Evolutionary conservation across 2,329 filamentous ascomycete genomes (phyloP).

Genomic region (Trichoderma semiorbis): DNA sequence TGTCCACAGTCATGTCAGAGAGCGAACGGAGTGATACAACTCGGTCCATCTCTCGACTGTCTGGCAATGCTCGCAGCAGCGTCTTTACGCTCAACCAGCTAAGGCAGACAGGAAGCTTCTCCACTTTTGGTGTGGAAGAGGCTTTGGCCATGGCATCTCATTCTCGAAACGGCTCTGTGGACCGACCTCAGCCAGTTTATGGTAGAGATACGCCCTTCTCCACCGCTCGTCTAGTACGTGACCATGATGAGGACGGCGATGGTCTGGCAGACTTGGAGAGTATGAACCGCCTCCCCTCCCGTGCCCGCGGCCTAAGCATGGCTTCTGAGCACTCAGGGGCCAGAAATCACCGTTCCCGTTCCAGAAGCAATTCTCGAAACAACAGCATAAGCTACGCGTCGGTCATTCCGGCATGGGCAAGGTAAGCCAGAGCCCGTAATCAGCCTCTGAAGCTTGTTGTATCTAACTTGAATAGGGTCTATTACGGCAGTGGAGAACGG

Average conservation of each 20-base stretch:
- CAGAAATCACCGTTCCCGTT: constrained; percentile 52
- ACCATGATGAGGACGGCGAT: constrained; percentile 63
- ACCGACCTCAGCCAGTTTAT: constrained; percentile 47
- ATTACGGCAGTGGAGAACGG: constrained; percentile 66
- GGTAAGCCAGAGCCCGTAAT: constrained; percentile 32
- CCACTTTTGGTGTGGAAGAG: constrained; percentile 47
- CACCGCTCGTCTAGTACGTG: constrained; percentile 46
- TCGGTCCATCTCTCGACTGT: constrained; percentile 44
- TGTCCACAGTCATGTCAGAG: constrained; percentile 62
- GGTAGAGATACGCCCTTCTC: constrained; percentile 34
- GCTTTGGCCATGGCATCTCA: constrained; percentile 33
- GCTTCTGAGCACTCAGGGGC: constrained; percentile 49
- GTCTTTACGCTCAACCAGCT: constrained; percentile 50
- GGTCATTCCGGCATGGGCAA: constrained; percentile 54
- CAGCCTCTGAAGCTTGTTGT: not conserved
- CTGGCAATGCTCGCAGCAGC: constrained; percentile 46
- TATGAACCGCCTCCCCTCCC: constrained; percentile 51
- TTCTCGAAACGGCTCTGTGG: constrained; percentile 45
- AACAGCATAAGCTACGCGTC: constrained; percentile 42
- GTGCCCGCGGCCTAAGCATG: constrained; percentile 50
- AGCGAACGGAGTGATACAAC: constrained; percentile 54
- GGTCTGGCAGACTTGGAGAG: constrained; percentile 58
- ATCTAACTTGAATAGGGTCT: constrained; percentile 46
- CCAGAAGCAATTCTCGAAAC: constrained; percentile 47
- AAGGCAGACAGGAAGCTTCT: constrained; percentile 55